Conservation (phyloP, 352 stramenopile genomes). For the Phytopythium helicoides region DNA sequence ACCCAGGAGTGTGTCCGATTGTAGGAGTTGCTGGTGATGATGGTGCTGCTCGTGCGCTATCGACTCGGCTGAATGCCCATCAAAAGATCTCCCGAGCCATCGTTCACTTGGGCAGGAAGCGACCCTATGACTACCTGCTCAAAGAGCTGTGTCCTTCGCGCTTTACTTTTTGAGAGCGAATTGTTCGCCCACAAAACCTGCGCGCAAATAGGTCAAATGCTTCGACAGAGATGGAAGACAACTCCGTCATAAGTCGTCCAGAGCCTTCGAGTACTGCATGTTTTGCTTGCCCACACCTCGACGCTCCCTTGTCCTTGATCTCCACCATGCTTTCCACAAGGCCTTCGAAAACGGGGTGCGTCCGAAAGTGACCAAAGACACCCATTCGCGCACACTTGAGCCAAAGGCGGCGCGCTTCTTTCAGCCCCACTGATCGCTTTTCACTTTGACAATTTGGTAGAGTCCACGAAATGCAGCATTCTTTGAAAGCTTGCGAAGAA, state of each 20-base stretch:
- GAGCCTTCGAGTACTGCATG: slow-evolving; percentile 69
- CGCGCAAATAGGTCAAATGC: slow-evolving; percentile 76
- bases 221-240: slow-evolving; percentile 62
- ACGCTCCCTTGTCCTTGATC: slow-evolving; percentile 77
- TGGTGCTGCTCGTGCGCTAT: slow-evolving; percentile 19
- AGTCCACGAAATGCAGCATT: slow-evolving; percentile 67
- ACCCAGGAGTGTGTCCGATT: slow-evolving; percentile 44
- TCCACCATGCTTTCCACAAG: slow-evolving; percentile 80
- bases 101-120: neutral
- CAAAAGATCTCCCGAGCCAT: neutral
- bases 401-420: slow-evolving; percentile 58
- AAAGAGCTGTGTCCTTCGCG: slow-evolving; percentile 22
- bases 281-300: slow-evolving; percentile 84
- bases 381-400: slow-evolving; percentile 71
- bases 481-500: slow-evolving; percentile 76
- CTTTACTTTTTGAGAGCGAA: slow-evolving; percentile 75
- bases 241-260: slow-evolving; percentile 70
- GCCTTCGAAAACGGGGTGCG: slow-evolving; percentile 74
- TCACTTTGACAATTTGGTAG: slow-evolving; percentile 57
- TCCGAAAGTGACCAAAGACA: slow-evolving; percentile 66
- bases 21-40: slow-evolving; percentile 51
- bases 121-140: neutral
- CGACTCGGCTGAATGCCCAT: neutral
- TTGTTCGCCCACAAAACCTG: slow-evolving; percentile 69
- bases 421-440: slow-evolving; percentile 9